phyloP scores from a whole-genome alignment of 176 grass and related monocot species.

The Pontederia crassipes region DNA sequence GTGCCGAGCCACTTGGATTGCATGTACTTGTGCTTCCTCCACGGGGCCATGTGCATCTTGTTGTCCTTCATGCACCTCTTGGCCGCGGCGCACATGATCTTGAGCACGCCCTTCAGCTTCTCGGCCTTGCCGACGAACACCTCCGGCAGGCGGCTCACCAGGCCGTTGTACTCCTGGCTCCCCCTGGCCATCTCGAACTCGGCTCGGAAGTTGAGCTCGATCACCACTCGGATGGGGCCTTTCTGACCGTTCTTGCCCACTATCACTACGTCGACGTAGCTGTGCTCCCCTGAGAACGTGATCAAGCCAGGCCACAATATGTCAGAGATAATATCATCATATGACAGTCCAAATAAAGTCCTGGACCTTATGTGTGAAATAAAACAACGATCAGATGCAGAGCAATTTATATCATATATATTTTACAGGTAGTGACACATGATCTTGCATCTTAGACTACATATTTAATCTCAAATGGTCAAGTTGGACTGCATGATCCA shows the following conservation, averaged over 20 bases:
- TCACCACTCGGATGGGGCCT: conserved; percentile 32
- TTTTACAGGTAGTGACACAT: too few relatives aligned
- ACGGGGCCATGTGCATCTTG: conserved; percentile 72
- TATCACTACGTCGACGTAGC: conserved; percentile 40
- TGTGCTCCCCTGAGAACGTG: conserved; percentile 45
- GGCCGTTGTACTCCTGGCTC: conserved; percentile 35
- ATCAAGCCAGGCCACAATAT: too few relatives aligned
- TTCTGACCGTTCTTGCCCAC: conserved; percentile 33
- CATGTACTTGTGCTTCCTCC: conserved; percentile 90
- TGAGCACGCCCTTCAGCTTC: conserved; percentile 37
- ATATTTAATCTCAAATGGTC: too few relatives aligned
- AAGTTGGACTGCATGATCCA: too few relatives aligned
- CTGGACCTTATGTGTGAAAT: too few relatives aligned
- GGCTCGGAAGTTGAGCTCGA: conserved; percentile 49
- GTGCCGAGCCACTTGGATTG: conserved; percentile 73
- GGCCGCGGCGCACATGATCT: conserved; percentile 46
- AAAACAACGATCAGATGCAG: too few relatives aligned
- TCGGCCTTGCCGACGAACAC: conserved; percentile 46
- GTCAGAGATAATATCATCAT: too few relatives aligned
- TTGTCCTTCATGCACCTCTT: conserved; percentile 73
- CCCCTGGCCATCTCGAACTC: conserved; percentile 64
- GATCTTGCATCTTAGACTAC: too few relatives aligned
- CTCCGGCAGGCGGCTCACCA: conserved; percentile 50
- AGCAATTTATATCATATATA: too few relatives aligned
- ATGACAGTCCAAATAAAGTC: too few relatives aligned